Conservation (phyloP, 2,329 filamentous ascomycete species). For the Fusarium agapanthi region DNA sequence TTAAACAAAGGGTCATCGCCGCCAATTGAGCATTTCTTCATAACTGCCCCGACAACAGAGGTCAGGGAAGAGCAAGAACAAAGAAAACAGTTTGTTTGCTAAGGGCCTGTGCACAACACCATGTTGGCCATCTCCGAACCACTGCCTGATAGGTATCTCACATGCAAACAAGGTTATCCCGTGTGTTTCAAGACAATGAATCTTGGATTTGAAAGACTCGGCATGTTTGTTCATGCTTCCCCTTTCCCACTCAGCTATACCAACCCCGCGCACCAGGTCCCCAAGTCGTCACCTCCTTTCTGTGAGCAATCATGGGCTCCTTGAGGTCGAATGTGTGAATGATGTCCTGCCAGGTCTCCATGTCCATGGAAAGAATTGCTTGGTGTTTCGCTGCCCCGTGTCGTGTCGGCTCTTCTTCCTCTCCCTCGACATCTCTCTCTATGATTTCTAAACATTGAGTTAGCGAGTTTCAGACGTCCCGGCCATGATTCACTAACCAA, state of each 20-base stretch:
- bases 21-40: neutral
- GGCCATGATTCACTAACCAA: constrained; percentile 68
- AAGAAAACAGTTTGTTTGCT: constrained; percentile 11
- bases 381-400: constrained; percentile 77
- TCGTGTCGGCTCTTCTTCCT: constrained; percentile 55
- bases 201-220: neutral
- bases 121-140: constrained; percentile 12
- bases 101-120: constrained; percentile 2
- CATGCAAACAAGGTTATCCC: neutral
- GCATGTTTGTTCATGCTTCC: neutral
- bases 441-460: constrained; percentile 46
- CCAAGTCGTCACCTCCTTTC: constrained; percentile 65
- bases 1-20: constrained; percentile 8
- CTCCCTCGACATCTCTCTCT: constrained; percentile 54
- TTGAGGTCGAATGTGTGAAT: constrained; percentile 79
- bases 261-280: constrained; percentile 68
- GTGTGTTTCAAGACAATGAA: constrained; percentile 10
- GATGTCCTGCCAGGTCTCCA: constrained; percentile 81
- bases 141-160: neutral
- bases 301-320: constrained; percentile 86
- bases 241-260: constrained; percentile 62
- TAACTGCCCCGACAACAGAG: neutral
- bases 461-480: neutral
- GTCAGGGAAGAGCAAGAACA: constrained; percentile 6
- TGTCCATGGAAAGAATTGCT: constrained; percentile 88